A percentile compares a stretch with the other conserved stretches of the same genome.
Evolutionary conservation across 2,329 filamentous ascomycete genomes (phyloP).

Genomic region (Epichloe gansuensis): DNA sequence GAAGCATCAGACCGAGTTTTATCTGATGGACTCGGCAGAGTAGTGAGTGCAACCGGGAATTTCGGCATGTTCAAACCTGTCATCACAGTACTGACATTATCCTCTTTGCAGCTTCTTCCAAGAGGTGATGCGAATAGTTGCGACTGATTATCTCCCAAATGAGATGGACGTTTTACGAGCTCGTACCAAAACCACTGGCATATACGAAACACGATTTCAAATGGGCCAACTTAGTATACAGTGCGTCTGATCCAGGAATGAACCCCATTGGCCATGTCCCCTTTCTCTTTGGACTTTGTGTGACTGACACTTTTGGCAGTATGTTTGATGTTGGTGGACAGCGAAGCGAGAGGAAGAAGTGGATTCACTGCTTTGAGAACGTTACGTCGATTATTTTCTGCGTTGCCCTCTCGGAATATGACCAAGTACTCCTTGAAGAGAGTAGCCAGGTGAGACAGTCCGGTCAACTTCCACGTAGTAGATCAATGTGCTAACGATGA

Average conservation of each 20-base stretch:
- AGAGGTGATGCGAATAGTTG: slow-evolving; percentile 74
- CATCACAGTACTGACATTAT: background rate
- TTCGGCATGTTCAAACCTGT: background rate
- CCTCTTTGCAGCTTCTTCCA: slow-evolving; percentile 70
- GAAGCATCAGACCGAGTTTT: slow-evolving; percentile 95
- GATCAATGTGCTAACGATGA: background rate
- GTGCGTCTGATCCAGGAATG: slow-evolving; percentile 42
- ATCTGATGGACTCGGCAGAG: slow-evolving; percentile 96
- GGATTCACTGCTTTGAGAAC: slow-evolving; percentile 99
- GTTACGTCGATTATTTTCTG: slow-evolving; percentile 99
- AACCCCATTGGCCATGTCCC: background rate
- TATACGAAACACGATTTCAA: slow-evolving; percentile 96
- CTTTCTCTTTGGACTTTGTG: background rate
- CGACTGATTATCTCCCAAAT: slow-evolving; percentile 75
- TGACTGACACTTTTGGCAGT: slow-evolving; percentile 35
- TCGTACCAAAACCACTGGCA: slow-evolving; percentile 95
- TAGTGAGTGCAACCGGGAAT: slow-evolving; percentile 55
- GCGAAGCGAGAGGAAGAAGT: slow-evolving; percentile 96
- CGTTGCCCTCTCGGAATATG: slow-evolving; percentile 94
- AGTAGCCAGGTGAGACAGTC: slow-evolving; percentile 68
- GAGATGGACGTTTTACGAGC: slow-evolving; percentile 93
- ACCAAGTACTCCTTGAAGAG: slow-evolving; percentile 92
- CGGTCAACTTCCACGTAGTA: too few species aligned
- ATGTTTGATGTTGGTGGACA: slow-evolving; percentile 99
- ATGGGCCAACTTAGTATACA: slow-evolving; percentile 99